A percentile compares a stretch with the other conserved stretches of the same genome.
phyloP scores from a whole-genome alignment of 2,329 filamentous ascomycete species.

The Talaromyces sp. region DNA sequence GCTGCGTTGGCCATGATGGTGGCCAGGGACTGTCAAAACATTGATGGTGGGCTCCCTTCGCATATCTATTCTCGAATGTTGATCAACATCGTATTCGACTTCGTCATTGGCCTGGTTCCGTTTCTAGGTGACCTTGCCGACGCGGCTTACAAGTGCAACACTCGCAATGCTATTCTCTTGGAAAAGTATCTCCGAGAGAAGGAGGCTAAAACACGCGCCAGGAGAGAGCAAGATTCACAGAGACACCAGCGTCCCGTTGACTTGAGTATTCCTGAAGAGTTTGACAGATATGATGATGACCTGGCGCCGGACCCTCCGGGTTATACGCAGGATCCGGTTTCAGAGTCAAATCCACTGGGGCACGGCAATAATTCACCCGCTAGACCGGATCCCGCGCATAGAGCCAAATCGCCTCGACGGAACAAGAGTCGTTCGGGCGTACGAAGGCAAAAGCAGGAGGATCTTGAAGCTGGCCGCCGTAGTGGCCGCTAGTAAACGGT shows the following conservation, averaged over 20 bases:
- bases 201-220: conserved; percentile 31
- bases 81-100: conserved; percentile 61
- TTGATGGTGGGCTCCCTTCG: conserved; percentile 66
- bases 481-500: background rate
- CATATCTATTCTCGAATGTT: conserved; percentile 66
- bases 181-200: conserved; percentile 41
- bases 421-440: conserved; percentile 26
- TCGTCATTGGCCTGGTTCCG: conserved; percentile 46
- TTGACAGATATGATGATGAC: conserved; percentile 27
- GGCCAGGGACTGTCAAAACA: conserved; percentile 62
- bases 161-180: conserved; percentile 41
- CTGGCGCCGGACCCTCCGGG: conserved; percentile 20
- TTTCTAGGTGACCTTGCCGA: conserved; percentile 46
- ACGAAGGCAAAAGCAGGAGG: conserved; percentile 18
- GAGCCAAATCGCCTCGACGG: conserved; percentile 18
- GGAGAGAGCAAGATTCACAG: conserved; percentile 17
- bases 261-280: conserved; percentile 34
- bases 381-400: conserved; percentile 19
- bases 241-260: conserved; percentile 18
- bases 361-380: conserved; percentile 1
- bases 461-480: conserved; percentile 16
- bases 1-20: conserved; percentile 69
- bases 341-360: background rate
- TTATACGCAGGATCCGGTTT: conserved; percentile 3
- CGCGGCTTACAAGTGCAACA: conserved; percentile 45